Conservation (phyloP, 306 rosid genomes). For the Spatholobus suberectus region DNA sequence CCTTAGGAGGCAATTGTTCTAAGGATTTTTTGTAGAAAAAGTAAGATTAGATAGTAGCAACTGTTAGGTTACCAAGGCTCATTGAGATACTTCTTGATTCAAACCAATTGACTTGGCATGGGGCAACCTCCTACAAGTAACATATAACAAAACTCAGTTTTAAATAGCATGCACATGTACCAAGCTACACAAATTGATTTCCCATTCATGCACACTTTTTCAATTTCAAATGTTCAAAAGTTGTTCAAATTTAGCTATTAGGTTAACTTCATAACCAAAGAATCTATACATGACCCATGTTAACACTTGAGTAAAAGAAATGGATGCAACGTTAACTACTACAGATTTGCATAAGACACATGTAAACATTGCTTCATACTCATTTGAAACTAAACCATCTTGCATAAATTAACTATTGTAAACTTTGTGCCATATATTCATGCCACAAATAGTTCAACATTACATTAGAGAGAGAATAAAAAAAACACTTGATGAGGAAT, state of each 20-base stretch:
- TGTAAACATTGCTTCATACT: conserved; percentile 17
- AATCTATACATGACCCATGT: not conserved
- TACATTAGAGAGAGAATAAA: not conserved
- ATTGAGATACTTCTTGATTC: no score
- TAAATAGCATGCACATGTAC: no score
- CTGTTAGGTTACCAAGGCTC: no score
- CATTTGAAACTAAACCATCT: conserved; percentile 3
- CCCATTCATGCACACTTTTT: no score
- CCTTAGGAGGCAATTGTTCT: no score
- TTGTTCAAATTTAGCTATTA: no score
- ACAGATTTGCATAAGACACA: not conserved
- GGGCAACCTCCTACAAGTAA: conserved; percentile 67
- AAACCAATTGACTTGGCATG: conserved; percentile 45
- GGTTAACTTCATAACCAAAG: no score
- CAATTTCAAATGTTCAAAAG: no score
- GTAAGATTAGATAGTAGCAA: no score
- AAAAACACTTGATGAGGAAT: conserved; percentile 15
- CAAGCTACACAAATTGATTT: no score
- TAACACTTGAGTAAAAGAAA: not conserved
- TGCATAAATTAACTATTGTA: conserved; percentile 6
- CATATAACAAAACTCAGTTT: conserved; percentile 30
- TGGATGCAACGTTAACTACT: conserved; percentile 1
- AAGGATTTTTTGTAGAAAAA: no score
- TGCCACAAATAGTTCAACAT: conserved; percentile 14
- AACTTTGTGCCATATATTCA: conserved; percentile 17